Evolutionary conservation across 805 yeast species (phyloP).

Genomic region (Ogataea trehaloabstinens): DNA sequence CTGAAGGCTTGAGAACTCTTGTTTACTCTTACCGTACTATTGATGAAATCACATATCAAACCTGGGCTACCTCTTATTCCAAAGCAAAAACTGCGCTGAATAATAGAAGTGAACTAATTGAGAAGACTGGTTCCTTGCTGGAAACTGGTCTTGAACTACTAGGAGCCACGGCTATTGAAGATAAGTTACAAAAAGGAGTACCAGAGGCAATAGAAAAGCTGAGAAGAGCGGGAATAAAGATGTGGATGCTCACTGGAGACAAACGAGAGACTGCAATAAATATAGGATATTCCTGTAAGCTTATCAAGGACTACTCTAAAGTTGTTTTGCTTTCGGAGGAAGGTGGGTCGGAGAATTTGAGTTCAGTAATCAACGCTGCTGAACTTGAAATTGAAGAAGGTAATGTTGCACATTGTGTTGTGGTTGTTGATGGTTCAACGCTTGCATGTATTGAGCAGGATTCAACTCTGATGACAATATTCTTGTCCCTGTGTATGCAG

Average conservation of each 20-base stretch:
- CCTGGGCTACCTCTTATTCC: constrained; percentile 67
- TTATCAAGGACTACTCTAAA: constrained; percentile 90
- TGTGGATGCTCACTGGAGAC: constrained; percentile 99
- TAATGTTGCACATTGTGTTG: constrained; percentile 87
- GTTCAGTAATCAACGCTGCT: constrained; percentile 71
- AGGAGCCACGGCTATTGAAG: constrained; percentile 98
- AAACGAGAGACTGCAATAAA: constrained; percentile 97
- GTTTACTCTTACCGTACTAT: constrained; percentile 80
- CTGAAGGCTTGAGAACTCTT: constrained; percentile 91
- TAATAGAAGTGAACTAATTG: constrained; percentile 65
- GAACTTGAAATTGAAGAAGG: constrained; percentile 70
- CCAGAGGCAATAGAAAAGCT: constrained; percentile 91
- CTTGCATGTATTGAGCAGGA: constrained; percentile 71
- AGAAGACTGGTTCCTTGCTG: constrained; percentile 65
- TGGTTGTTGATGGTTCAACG: constrained; percentile 94
- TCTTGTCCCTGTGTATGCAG: constrained; percentile 79
- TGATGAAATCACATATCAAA: constrained; percentile 51
- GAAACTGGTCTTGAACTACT: constrained; percentile 67
- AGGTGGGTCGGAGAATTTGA: constrained; percentile 47
- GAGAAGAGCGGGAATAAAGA: constrained; percentile 85
- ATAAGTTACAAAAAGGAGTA: constrained; percentile 94
- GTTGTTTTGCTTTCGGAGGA: constrained; percentile 60
- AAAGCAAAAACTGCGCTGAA: constrained; percentile 75
- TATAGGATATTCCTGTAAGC: constrained; percentile 90
- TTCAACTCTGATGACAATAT: constrained; percentile 65